Conservation (phyloP, 1,284 basidiomycete genomes). For the Pascua sp. region DNA sequence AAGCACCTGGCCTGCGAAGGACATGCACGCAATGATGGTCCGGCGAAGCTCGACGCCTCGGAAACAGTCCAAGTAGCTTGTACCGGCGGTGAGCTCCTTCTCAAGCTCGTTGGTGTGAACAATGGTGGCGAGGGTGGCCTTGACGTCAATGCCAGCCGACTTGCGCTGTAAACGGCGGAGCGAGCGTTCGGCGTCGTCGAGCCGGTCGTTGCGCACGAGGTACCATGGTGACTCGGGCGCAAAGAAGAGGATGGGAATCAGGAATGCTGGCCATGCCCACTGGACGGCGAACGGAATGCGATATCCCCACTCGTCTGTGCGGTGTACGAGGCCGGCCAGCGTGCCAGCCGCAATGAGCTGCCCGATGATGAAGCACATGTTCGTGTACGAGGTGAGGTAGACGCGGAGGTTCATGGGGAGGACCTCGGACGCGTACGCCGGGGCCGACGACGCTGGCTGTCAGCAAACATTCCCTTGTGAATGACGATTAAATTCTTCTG, state of each 20-base stretch:
- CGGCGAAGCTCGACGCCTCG: slow-evolving; percentile 19
- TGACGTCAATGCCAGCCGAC: slow-evolving; percentile 21
- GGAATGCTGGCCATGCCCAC: slow-evolving; percentile 24
- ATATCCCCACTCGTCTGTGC: slow-evolving; percentile 19
- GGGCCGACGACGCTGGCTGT: slow-evolving; percentile 44
- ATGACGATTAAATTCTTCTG: neutral
- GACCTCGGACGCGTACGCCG: slow-evolving; percentile 53
- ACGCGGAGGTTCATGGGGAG: slow-evolving; percentile 52
- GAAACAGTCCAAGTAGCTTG: slow-evolving; percentile 25
- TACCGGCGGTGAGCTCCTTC: slow-evolving; percentile 8
- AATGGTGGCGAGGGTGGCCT: slow-evolving; percentile 28
- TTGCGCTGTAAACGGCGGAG: slow-evolving; percentile 24
- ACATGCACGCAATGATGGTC: slow-evolving; percentile 14
- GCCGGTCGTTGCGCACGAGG: slow-evolving; percentile 27
- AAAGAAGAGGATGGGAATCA: slow-evolving; percentile 12
- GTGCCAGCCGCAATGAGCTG: slow-evolving; percentile 48
- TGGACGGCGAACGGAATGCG: slow-evolving; percentile 20
- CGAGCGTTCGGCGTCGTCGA: slow-evolving; percentile 44
- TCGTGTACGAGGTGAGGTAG: slow-evolving; percentile 52
- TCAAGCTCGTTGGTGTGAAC: slow-evolving; percentile 29
- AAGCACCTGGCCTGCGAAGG: neutral
- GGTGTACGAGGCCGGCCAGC: slow-evolving; percentile 35
- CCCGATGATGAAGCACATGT: slow-evolving; percentile 51
- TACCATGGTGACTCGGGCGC: slow-evolving; percentile 26
- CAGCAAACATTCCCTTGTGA: slow-evolving; percentile 4